Base-by-base conservation (phyloP, 805 yeast genomes). In the Priceomyces medius region DNA sequence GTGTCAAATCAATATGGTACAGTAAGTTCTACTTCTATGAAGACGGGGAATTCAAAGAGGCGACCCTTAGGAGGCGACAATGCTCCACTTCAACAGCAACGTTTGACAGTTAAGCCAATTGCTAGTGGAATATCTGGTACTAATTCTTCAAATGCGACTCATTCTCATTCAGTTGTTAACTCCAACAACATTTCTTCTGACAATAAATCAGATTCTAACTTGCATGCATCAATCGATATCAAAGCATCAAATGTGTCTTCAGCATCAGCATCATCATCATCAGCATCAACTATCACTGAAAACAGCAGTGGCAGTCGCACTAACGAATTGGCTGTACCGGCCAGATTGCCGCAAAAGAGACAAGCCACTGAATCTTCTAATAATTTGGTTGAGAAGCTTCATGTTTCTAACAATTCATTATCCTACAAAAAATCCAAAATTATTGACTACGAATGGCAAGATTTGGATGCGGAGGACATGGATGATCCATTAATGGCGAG, bases 401-500 rank as follows among this genome's bases (percentile, higher is more conserved):
- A 49, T 47, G 51, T 47, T 28, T 37, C 50, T 19, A 38, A 19
- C 44, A 41, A 28, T 40, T 45, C 47, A 35, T 47, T 47, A 19
- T 45, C 56, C 44, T 62, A 61, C 53, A 70, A 70, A 46, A 70
- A 70, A 45, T 51, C 71, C 18, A 62, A 62, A 46, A 57, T 58
- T 16, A 53, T 61, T 37, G 80, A 73, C 47, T 73, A 74, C 52
- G 70, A 64, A 40, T 80, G 89, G 88, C 89, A 84, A 55, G 88
- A 83, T 59, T 66, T 84, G 45, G 93, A 85, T 54, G 77, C 73
- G 21, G 85, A 79, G 46, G 90, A 85, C 56, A 57, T 63, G 35
- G 83, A 80, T 48, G 91, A 85, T 58, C 87, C 76, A 40, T 51
- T 87, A 47, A 90, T 91, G 97, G 97, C 87, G 23, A 80, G 89